Percentiles rank a stretch among this genome's conserved stretches.
Evolutionary conservation across 2,329 filamentous ascomycete genomes (phyloP).

Genomic region (Taxawa tesnikishii): DNA sequence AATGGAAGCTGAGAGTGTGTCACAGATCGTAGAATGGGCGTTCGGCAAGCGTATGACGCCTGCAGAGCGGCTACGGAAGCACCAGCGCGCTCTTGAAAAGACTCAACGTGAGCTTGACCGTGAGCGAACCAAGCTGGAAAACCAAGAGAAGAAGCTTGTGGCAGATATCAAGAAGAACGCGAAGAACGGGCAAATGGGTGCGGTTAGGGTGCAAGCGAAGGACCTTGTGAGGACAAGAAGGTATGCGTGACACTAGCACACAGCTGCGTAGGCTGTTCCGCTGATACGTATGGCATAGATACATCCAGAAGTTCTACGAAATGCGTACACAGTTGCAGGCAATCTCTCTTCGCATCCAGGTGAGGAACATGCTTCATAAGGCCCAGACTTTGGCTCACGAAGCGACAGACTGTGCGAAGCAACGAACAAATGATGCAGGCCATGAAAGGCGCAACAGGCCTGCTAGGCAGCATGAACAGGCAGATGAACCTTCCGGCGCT

Average conservation of each 20-base stretch:
- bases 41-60: slow-evolving; percentile 99
- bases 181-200: slow-evolving; percentile 97
- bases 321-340: slow-evolving; percentile 97
- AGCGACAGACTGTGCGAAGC: slow-evolving; percentile 72
- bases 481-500: slow-evolving; percentile 94
- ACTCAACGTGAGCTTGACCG: slow-evolving; percentile 93
- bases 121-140: slow-evolving; percentile 89
- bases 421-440: slow-evolving; percentile 99
- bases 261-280: background rate
- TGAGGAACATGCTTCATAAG: slow-evolving; percentile 24
- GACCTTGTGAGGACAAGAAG: slow-evolving; percentile 84
- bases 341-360: slow-evolving; percentile 88
- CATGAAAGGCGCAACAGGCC: slow-evolving; percentile 93
- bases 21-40: slow-evolving; percentile 94
- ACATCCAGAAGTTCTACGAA: slow-evolving; percentile 95
- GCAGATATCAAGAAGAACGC: slow-evolving; percentile 96
- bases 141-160: slow-evolving; percentile 95
- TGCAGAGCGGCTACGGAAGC: slow-evolving; percentile 78
- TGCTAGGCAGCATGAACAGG: slow-evolving; percentile 92
- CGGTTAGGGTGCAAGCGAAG: slow-evolving; percentile 96
- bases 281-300: slow-evolving; percentile 38
- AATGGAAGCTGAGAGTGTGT: too few species aligned
- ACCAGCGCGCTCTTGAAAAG: slow-evolving; percentile 93
- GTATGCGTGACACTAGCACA: slow-evolving; percentile 27
- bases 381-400: slow-evolving; percentile 3